These are phyloP conservation scores for Aspergillus incahuasiensis DNA, from an alignment of 495 filamentous ascomycete species.

Conservation along the genomic window DNA sequence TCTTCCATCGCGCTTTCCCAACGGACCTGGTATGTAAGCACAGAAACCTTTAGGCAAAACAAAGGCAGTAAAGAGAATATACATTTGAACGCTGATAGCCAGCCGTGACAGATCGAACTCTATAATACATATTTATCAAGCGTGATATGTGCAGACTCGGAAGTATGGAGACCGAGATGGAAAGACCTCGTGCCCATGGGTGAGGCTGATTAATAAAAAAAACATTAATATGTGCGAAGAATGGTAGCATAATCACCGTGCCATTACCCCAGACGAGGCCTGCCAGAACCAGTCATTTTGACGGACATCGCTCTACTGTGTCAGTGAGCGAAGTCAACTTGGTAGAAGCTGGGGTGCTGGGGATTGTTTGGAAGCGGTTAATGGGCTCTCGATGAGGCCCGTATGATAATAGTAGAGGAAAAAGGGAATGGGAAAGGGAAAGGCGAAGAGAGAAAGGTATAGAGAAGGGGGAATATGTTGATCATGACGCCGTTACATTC, in stretches of 20 bases:
- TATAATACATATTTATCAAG: slow-evolving; percentile 12
- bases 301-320: neutral
- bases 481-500: slow-evolving; percentile 44
- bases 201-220: slow-evolving; percentile 6
- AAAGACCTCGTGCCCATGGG: neutral
- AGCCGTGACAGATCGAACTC: neutral
- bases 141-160: slow-evolving; percentile 14
- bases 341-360: neutral
- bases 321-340: neutral
- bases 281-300: neutral
- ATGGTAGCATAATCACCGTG: slow-evolving; percentile 10
- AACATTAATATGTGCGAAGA: slow-evolving; percentile 24
- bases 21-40: neutral
- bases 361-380: neutral
- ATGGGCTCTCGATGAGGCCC: slow-evolving; percentile 3
- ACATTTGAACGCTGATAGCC: neutral
- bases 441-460: neutral
- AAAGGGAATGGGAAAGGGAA: neutral
- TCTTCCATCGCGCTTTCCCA: slow-evolving; percentile 12
- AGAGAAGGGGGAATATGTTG: slow-evolving; percentile 19
- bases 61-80: neutral
- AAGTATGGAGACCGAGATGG: neutral
- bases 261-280: neutral
- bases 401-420: neutral
- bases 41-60: neutral